Evolutionary conservation across 257 asterid species (phyloP), one percentile per base, ranked within the genome.

Genomic region (Solanum corneliomulleri): DNA sequence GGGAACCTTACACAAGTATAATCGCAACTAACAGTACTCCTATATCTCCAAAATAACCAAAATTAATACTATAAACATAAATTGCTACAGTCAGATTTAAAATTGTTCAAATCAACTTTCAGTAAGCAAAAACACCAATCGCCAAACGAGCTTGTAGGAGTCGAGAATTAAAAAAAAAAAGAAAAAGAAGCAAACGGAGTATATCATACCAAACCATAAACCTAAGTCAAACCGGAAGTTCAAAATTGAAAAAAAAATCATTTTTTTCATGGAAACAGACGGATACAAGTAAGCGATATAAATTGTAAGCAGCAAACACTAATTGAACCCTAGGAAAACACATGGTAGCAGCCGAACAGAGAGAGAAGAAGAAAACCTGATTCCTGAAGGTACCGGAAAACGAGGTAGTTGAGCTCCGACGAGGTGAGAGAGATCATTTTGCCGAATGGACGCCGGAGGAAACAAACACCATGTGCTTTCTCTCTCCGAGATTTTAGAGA

Each of bases 311-410:
- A 27, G 42, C 66, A 80, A 80, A 66, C 44, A 66, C 9, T 15
- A 84, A 10, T 6, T 47, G 56, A 86, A 72, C 72, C 87, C 41
- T 86, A 71, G 49, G 6, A 21, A 31, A 20, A 85, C 11, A 86
- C 49, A 75, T 11, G 25, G 58, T 60, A 33, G 44, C 23, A 52
- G 71, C 35, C 14, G 78, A 35, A 11, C 21, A 86, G 60, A 37
- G 42, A 70, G 75, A 47, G 18, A 20, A 56, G 12, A 33, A 71
- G 25, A 35, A 9, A 18, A 96, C 99, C 98, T 88, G 99, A 96
- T 93, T 96, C 98, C 88, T 92, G 95, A 72, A 96, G 97, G 87
- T 96, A 95, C 41, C 99, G 98, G 91, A 95, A 96, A 91, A 95
- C 91, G 45, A 96, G 97, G 91, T 93, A 96, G 89, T 96, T 95